A percentile compares a stretch with the other conserved stretches of the same genome.
phyloP scores from a whole-genome alignment of 208 protist species.

The Leishmania turanica region DNA sequence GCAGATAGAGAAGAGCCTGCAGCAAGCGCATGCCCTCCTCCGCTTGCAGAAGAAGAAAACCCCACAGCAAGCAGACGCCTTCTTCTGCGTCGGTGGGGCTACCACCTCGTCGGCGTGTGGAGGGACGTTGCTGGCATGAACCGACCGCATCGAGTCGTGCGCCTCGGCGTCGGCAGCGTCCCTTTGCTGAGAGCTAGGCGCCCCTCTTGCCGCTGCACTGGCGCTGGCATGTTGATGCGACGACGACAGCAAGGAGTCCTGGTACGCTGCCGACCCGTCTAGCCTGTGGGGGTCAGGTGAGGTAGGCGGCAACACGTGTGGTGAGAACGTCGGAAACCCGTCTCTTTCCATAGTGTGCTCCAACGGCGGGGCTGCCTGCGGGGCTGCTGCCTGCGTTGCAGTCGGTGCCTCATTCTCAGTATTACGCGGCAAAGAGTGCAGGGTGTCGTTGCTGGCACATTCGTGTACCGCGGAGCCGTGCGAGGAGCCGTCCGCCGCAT shows the following conservation, averaged over 20 bases:
- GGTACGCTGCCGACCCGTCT: neutral
- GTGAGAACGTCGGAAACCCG: neutral
- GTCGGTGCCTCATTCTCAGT: neutral
- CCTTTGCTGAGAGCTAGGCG: constrained; percentile 4
- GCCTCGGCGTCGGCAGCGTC: neutral
- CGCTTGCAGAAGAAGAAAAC: constrained; percentile 2
- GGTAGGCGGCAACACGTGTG: neutral
- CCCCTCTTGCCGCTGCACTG: neutral
- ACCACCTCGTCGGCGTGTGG: neutral
- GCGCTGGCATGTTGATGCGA: neutral
- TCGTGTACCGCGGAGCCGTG: neutral
- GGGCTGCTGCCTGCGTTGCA: too few relatives aligned
- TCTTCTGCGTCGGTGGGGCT: neutral
- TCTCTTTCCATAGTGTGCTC: neutral
- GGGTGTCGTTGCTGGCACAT: neutral
- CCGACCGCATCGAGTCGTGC: neutral
- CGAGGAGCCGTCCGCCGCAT: constrained; percentile 4
- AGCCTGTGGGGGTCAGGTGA: constrained; percentile 14
- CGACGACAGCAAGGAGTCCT: neutral
- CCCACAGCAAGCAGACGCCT: constrained; percentile 9
- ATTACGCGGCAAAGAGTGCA: neutral
- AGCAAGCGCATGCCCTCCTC: neutral
- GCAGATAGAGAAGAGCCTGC: neutral
- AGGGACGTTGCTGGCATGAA: neutral
- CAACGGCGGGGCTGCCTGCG: neutral